phyloP scores from a whole-genome alignment of 2,329 filamentous ascomycete genomes.

The Tolypocladium nubicola region DNA sequence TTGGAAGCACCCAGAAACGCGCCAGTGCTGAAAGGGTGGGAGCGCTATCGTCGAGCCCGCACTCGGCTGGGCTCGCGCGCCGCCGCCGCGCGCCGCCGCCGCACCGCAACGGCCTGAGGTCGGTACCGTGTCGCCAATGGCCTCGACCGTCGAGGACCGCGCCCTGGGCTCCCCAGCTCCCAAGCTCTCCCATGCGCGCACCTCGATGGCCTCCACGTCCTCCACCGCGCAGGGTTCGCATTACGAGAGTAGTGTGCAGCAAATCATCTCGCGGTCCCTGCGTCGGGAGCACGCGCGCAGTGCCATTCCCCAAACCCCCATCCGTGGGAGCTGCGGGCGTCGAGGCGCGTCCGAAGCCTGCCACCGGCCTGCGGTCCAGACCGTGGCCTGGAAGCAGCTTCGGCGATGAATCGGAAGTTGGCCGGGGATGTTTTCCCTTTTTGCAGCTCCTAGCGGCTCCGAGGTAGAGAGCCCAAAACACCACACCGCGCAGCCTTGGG shows the following conservation, averaged over 20 bases:
- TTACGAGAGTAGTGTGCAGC: neutral
- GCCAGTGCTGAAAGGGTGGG: neutral
- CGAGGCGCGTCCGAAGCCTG: neutral
- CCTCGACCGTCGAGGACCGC: slow-evolving; percentile 2
- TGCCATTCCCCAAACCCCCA: neutral
- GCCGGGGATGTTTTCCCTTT: neutral
- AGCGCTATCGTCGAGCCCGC: neutral
- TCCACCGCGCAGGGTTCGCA: neutral
- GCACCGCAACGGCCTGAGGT: neutral
- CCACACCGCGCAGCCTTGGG: neutral
- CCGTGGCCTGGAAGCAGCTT: neutral
- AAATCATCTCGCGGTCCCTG: neutral
- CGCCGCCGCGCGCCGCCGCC: neutral
- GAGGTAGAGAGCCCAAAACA: no score
- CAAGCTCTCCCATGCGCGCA: neutral
- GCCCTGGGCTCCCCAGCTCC: neutral
- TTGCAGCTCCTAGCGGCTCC: no score
- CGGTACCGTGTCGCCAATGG: neutral
- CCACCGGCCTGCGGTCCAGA: neutral
- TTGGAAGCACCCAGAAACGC: neutral
- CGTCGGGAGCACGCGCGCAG: neutral
- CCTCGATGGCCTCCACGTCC: neutral
- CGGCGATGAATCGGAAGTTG: neutral
- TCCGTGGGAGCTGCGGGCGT: neutral
- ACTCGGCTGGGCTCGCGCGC: neutral